Percentiles rank a stretch among this genome's conserved stretches.
Evolutionary conservation across 192 early-diverging fungal genomes (phyloP).

Genomic region (Backusella australiensis): DNA sequence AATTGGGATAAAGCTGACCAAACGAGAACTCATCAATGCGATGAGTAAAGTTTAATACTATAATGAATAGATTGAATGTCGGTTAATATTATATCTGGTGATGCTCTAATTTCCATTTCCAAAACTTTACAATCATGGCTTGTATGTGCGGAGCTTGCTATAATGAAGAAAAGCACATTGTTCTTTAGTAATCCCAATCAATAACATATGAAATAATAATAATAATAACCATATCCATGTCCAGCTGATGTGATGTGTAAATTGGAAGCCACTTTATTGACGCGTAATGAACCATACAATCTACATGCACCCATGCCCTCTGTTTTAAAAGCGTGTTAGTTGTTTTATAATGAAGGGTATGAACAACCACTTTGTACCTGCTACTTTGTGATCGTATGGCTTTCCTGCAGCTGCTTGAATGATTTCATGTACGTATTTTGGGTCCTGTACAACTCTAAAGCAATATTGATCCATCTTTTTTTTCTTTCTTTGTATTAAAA

Average conservation of each 20-base stretch:
- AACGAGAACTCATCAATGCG: constrained; percentile 90
- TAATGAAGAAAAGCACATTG: not conserved
- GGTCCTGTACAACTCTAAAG: constrained; percentile 13
- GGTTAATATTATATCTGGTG: not conserved
- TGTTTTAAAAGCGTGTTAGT: not conserved
- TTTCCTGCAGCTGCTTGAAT: constrained; percentile 34
- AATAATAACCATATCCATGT: constrained; percentile 68
- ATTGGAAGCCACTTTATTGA: constrained; percentile 84
- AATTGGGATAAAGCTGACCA: constrained; percentile 78
- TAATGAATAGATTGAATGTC: constrained; percentile 7
- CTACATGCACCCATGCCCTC: constrained; percentile 65
- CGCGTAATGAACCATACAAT: constrained; percentile 66
- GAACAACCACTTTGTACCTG: not conserved
- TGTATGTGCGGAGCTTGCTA: constrained; percentile 53
- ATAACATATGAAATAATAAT: too few species aligned
- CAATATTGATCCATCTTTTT: not conserved
- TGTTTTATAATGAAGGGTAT: not conserved
- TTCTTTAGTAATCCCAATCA: too few species aligned
- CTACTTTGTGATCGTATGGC: constrained; percentile 20
- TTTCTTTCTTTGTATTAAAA: too few species aligned
- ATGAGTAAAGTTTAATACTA: constrained; percentile 93
- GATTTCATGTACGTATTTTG: constrained; percentile 36
- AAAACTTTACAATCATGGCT: constrained; percentile 57
- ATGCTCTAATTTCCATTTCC: not conserved
- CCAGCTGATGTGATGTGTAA: constrained; percentile 90